phyloP scores from a whole-genome alignment of 2,329 filamentous ascomycete genomes.

The Exophiala bonariae region DNA sequence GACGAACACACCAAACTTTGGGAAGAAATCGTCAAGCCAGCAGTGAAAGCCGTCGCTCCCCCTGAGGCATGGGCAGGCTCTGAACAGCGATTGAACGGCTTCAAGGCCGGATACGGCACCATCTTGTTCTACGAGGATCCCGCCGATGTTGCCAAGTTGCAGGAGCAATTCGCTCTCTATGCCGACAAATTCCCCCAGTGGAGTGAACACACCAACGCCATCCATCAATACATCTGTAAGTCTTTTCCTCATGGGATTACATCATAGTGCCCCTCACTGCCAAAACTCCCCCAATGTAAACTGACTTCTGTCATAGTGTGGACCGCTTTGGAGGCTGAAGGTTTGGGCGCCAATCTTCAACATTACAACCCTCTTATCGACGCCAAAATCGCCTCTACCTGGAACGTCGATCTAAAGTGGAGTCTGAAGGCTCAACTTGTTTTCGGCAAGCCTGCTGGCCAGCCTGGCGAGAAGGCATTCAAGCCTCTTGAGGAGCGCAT shows the following conservation, averaged over 20 bases:
- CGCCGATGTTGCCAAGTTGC: constrained; percentile 61
- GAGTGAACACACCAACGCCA: constrained; percentile 75
- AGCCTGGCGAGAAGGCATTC: constrained; percentile 20
- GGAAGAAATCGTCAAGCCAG: constrained; percentile 48
- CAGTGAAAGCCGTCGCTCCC: constrained; percentile 20
- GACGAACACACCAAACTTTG: constrained; percentile 86
- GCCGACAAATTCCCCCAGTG: constrained; percentile 77
- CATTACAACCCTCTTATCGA: constrained; percentile 91
- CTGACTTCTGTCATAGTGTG: constrained; percentile 56
- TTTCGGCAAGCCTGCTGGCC: constrained; percentile 57
- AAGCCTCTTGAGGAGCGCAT: constrained; percentile 23
- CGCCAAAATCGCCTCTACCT: constrained; percentile 66
- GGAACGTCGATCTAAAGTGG: constrained; percentile 72
- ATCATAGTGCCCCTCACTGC: not conserved
- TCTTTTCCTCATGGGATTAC: not conserved
- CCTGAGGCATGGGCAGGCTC: constrained; percentile 14
- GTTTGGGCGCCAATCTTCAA: constrained; percentile 84
- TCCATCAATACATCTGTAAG: constrained; percentile 54
- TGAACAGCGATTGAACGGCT: constrained; percentile 19
- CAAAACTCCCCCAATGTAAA: not conserved
- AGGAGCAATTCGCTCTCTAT: constrained; percentile 58
- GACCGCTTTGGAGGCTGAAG: constrained; percentile 79
- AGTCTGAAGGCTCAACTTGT: constrained; percentile 80
- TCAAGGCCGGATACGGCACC: constrained; percentile 67
- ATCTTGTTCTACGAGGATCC: constrained; percentile 87